Conservation (phyloP, 331 rosid genomes). For the Malus hybrid region DNA sequence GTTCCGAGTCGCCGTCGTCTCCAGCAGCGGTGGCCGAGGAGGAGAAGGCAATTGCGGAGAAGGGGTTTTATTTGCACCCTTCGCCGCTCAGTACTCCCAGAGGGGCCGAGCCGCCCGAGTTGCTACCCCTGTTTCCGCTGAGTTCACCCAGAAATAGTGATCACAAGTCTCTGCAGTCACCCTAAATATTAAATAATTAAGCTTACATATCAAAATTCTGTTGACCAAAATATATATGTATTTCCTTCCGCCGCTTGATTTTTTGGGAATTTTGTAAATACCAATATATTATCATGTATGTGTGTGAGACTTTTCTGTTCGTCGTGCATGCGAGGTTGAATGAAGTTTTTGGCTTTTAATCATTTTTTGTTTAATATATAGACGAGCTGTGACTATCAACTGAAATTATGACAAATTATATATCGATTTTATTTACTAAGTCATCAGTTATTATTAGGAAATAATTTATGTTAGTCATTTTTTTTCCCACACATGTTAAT, state of each 20-base stretch:
- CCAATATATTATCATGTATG: background rate
- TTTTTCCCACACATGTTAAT: background rate
- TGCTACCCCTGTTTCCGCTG: conserved; percentile 36
- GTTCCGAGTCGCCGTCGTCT: conserved; percentile 27
- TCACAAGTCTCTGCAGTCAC: background rate
- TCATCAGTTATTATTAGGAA: background rate
- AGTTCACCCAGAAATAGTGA: conserved; percentile 20
- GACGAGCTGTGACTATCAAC: background rate
- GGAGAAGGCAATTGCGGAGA: conserved; percentile 21
- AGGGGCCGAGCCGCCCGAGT: conserved; percentile 31
- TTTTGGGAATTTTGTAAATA: background rate
- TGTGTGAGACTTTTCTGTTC: background rate
- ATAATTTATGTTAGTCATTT: background rate
- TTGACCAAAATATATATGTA: background rate
- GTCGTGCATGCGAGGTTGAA: background rate
- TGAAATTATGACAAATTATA: background rate
- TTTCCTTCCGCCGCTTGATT: background rate
- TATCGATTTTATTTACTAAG: background rate
- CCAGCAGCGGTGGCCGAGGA: conserved; percentile 21
- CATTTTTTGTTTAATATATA: background rate
- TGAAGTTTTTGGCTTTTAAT: background rate
- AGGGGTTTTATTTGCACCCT: conserved; percentile 36
- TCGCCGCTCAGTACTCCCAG: conserved; percentile 38
- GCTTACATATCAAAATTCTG: background rate
- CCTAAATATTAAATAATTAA: background rate